These are phyloP conservation scores for Trypanosoma avium DNA, from an alignment of 208 protist species.

Conservation along the genomic window DNA sequence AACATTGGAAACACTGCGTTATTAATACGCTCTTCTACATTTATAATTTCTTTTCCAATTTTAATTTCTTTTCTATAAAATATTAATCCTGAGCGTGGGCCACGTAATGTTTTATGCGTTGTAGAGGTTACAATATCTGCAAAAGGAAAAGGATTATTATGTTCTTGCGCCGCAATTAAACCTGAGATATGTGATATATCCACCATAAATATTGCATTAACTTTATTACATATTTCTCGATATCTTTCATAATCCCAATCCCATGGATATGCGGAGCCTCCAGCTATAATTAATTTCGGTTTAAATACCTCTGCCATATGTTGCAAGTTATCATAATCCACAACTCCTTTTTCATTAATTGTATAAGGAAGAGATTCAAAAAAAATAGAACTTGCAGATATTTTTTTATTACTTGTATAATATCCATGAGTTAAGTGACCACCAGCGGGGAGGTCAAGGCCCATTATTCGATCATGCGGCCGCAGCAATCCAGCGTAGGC, in stretches of 20 bases:
- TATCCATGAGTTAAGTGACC: slow-evolving; percentile 95
- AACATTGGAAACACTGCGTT: slow-evolving; percentile 93
- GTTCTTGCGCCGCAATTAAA: slow-evolving; percentile 70
- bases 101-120: slow-evolving; percentile 98
- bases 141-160: slow-evolving; percentile 87
- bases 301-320: slow-evolving; percentile 73
- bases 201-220: slow-evolving; percentile 86
- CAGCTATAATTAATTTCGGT: slow-evolving; percentile 92
- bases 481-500: slow-evolving; percentile 91
- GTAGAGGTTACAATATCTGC: slow-evolving; percentile 98
- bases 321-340: slow-evolving; percentile 93
- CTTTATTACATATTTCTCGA: slow-evolving; percentile 62
- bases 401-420: slow-evolving; percentile 85
- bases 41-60: slow-evolving; percentile 27
- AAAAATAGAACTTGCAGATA: slow-evolving; percentile 93
- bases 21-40: slow-evolving; percentile 89
- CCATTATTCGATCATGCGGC: slow-evolving; percentile 96
- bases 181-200: slow-evolving; percentile 97
- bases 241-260: slow-evolving; percentile 92
- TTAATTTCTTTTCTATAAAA: slow-evolving; percentile 58
- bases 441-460: slow-evolving; percentile 66
- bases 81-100: slow-evolving; percentile 95
- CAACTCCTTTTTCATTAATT: slow-evolving; percentile 70
- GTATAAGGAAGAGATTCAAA: slow-evolving; percentile 95
- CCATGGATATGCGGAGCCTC: slow-evolving; percentile 94